Conservation (phyloP, 352 stramenopile species). For the Thalassiosira gravida region DNA sequence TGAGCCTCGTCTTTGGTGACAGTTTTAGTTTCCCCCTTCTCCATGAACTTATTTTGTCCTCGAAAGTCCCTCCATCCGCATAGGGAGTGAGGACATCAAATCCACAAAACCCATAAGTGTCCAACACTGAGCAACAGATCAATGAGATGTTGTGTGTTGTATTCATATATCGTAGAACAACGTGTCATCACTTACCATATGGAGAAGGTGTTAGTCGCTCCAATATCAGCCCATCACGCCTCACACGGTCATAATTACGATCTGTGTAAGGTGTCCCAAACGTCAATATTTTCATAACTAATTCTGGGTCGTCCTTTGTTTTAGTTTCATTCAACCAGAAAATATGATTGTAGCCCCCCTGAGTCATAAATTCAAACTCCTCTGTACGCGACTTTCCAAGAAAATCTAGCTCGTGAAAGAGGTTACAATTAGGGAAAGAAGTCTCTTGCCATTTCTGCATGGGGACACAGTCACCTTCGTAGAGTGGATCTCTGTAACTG, state of each 20-base stretch:
- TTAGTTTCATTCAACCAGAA: constrained; percentile 35
- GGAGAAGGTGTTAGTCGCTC: constrained; percentile 60
- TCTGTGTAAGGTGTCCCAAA: constrained; percentile 57
- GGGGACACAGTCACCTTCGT: constrained; percentile 55
- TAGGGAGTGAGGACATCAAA: constrained; percentile 69
- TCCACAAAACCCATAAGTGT: constrained; percentile 73
- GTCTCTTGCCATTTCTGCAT: constrained; percentile 58
- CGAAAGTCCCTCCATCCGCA: constrained; percentile 53
- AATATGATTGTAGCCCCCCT: constrained; percentile 58
- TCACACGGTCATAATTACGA: constrained; percentile 73
- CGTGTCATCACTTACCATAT: constrained; percentile 17
- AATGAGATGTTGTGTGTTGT: no score
- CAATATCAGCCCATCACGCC: constrained; percentile 69
- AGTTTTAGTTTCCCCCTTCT: constrained; percentile 29
- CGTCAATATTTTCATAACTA: constrained; percentile 39
- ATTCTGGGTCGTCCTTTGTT: constrained; percentile 15
- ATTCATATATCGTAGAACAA: not conserved
- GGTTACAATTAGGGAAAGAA: constrained; percentile 66
- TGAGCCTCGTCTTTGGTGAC: constrained; percentile 41
- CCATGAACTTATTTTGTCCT: constrained; percentile 26
- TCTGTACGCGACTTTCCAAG: constrained; percentile 20
- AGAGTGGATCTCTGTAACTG: constrained; percentile 42
- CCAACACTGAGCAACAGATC: constrained; percentile 48
- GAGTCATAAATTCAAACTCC: constrained; percentile 38
- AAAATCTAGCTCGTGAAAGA: constrained; percentile 70